Conservation (phyloP, 2,329 filamentous ascomycete species). For the Cucurbitaria berberidis region DNA sequence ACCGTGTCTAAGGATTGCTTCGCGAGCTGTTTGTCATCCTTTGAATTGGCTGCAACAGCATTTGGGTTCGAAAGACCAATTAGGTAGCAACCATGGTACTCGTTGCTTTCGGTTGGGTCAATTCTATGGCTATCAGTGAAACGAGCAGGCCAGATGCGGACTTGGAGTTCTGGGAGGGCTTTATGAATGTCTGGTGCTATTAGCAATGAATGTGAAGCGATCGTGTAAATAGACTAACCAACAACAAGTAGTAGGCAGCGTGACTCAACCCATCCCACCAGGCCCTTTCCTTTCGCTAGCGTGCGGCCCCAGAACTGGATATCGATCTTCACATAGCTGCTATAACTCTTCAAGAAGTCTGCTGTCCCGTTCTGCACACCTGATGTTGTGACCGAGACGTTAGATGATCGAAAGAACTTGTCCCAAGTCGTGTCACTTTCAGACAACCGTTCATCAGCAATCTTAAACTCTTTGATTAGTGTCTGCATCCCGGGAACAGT, state of each 20-base stretch:
- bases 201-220: not conserved
- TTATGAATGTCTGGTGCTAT: constrained; percentile 60
- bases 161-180: constrained; percentile 58
- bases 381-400: not conserved
- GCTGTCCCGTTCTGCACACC: constrained; percentile 7
- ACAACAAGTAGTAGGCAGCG: constrained; percentile 64
- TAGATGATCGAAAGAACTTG: constrained; percentile 26
- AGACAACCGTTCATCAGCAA: constrained; percentile 53
- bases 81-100: constrained; percentile 68
- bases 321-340: constrained; percentile 65
- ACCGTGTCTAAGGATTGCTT: constrained; percentile 52
- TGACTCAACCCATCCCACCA: constrained; percentile 70
- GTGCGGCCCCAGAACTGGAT: constrained; percentile 70
- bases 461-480: constrained; percentile 59
- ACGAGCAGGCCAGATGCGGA: constrained; percentile 68
- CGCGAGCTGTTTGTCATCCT: constrained; percentile 52
- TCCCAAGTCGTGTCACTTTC: constrained; percentile 36
- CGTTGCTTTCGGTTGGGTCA: constrained; percentile 34
- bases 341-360: constrained; percentile 61
- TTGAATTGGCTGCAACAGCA: not conserved
- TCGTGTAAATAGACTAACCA: constrained; percentile 53
- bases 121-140: constrained; percentile 51
- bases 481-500: constrained; percentile 60
- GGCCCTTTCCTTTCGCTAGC: constrained; percentile 59
- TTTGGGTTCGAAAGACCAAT: constrained; percentile 58